phyloP scores from a whole-genome alignment of 345 rosid genomes.

The Combretum micranthum region DNA sequence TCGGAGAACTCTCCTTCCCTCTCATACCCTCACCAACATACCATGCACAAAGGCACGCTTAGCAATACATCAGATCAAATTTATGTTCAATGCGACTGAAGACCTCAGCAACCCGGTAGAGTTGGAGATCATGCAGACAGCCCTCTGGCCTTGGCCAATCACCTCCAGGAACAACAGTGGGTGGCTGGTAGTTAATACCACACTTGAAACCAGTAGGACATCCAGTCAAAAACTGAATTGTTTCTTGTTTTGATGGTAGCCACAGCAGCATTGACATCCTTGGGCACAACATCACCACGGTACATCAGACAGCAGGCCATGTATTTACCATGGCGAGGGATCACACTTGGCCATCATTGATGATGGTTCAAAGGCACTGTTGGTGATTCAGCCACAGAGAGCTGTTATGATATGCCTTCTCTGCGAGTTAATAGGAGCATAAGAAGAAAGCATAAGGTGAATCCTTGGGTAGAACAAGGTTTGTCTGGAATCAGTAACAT shows the following conservation, averaged over 20 bases:
- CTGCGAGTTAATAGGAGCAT: slow-evolving; percentile 57
- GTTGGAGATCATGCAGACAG: slow-evolving; percentile 60
- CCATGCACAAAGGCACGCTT: slow-evolving; percentile 63
- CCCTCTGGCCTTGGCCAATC: slow-evolving; percentile 59
- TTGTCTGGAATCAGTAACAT: slow-evolving; percentile 63
- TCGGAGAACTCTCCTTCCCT: slow-evolving; percentile 60
- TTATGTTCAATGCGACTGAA: slow-evolving; percentile 51
- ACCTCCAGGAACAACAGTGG: slow-evolving; percentile 56
- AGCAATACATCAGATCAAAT: slow-evolving; percentile 53
- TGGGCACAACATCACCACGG: slow-evolving; percentile 55
- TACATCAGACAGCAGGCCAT: slow-evolving; percentile 63
- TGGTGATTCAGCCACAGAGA: slow-evolving; percentile 56
- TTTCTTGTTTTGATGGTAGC: slow-evolving; percentile 56
- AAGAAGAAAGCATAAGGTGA: slow-evolving; percentile 59
- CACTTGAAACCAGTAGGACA: slow-evolving; percentile 59
- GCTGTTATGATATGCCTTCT: slow-evolving; percentile 49
- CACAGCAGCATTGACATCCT: slow-evolving; percentile 50
- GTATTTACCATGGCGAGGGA: slow-evolving; percentile 60
- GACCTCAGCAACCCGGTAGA: slow-evolving; percentile 56
- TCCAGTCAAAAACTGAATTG: slow-evolving; percentile 51
- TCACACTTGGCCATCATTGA: slow-evolving; percentile 62
- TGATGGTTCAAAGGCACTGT: slow-evolving; percentile 54
- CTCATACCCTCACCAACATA: slow-evolving; percentile 67
- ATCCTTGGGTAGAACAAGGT: slow-evolving; percentile 57
- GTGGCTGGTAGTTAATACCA: slow-evolving; percentile 57